These are phyloP conservation scores for Zopfia rhizophila DNA, from an alignment of 2,329 filamentous ascomycete species.

Conservation along the genomic window DNA sequence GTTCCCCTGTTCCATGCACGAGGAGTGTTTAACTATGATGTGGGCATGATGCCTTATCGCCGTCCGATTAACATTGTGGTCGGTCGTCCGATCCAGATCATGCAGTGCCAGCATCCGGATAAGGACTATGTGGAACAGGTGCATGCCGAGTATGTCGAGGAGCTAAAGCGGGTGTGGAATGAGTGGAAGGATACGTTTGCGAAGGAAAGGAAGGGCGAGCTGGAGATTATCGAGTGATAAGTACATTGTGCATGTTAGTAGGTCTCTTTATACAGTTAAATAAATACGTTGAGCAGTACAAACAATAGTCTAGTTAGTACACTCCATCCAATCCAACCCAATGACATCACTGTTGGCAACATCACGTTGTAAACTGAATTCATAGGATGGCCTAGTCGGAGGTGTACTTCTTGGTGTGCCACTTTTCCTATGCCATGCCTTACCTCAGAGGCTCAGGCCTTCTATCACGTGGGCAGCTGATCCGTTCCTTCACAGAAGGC, in stretches of 20 bases:
- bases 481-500: too few relatives aligned
- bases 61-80: conserved; percentile 89
- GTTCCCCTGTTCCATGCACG: conserved; percentile 89
- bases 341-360: too few relatives aligned
- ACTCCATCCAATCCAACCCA: too few relatives aligned
- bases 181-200: conserved; percentile 82
- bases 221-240: conserved; percentile 71
- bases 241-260: neutral
- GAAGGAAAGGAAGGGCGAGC: conserved; percentile 68
- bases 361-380: too few relatives aligned
- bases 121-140: conserved; percentile 81
- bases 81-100: conserved; percentile 80
- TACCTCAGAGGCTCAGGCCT: too few relatives aligned
- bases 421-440: too few relatives aligned
- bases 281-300: too few relatives aligned
- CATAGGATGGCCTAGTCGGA: too few relatives aligned
- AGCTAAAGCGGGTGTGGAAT: conserved; percentile 78
- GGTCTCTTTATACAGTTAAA: too few relatives aligned
- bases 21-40: conserved; percentile 97
- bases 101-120: conserved; percentile 71
- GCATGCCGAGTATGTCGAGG: conserved; percentile 80
- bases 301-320: too few relatives aligned
- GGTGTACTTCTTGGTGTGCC: too few relatives aligned
- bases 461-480: too few relatives aligned
- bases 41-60: conserved; percentile 94